A percentile compares a stretch with the other conserved stretches of the same genome.
Evolutionary conservation across 1,284 basidiomycete species (phyloP).

Genomic region (Mycosarcoma mackinlayi): DNA sequence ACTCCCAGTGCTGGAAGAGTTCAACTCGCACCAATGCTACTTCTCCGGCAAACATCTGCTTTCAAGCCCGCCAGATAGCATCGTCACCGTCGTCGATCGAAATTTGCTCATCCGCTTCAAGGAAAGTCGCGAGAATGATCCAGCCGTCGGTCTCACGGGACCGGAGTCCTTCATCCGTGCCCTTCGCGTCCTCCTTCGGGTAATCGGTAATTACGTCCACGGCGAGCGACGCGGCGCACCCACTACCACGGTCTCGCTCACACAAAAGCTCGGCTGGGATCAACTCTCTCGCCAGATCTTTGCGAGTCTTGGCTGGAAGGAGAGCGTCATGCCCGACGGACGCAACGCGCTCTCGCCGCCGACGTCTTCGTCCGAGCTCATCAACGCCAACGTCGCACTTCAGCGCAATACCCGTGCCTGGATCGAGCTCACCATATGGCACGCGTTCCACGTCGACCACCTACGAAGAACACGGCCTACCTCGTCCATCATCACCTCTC

Average conservation of each 20-base stretch:
- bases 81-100: conserved; percentile 36
- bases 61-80: conserved; percentile 42
- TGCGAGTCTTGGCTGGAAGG: conserved; percentile 32
- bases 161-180: conserved; percentile 39
- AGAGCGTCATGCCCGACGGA: conserved; percentile 29
- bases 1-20: conserved; percentile 31
- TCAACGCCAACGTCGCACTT: conserved; percentile 1
- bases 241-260: conserved; percentile 27
- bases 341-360: conserved; percentile 32
- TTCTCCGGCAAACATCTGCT: conserved; percentile 30
- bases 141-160: conserved; percentile 35
- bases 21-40: conserved; percentile 43
- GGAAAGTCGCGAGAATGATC: conserved; percentile 30
- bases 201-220: conserved; percentile 48
- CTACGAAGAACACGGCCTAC: conserved; percentile 15
- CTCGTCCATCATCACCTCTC: conserved; percentile 6
- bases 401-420: conserved; percentile 44
- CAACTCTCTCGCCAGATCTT: conserved; percentile 33
- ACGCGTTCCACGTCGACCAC: conserved; percentile 23
- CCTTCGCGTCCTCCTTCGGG: conserved; percentile 29
- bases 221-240: conserved; percentile 41
- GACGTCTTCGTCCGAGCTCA: background rate
- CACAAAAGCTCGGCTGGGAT: conserved; percentile 50
- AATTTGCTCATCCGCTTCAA: conserved; percentile 26
- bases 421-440: conserved; percentile 50